Conservation (phyloP, 768 basidiomycete species). For the Lepiota subincarnata region DNA sequence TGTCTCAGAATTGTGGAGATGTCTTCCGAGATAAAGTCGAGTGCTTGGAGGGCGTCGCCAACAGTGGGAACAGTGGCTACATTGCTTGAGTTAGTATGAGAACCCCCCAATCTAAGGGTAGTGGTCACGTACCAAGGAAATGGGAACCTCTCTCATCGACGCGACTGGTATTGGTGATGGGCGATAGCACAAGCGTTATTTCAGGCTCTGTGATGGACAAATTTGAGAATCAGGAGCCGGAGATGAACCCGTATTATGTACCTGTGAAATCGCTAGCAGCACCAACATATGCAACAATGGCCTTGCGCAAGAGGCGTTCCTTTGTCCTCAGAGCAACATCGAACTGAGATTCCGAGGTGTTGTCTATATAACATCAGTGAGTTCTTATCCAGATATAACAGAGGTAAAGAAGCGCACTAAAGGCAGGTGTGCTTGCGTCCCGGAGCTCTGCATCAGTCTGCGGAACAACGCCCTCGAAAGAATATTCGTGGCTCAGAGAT, state of each 20-base stretch:
- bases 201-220: constrained; percentile 52
- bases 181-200: constrained; percentile 67
- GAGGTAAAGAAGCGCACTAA: constrained; percentile 37
- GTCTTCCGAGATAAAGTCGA: constrained; percentile 58
- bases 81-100: neutral
- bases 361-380: constrained; percentile 32
- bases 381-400: neutral
- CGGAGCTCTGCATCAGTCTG: constrained; percentile 63
- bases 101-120: neutral
- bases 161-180: constrained; percentile 53
- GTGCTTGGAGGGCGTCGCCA: constrained; percentile 66
- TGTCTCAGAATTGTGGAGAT: constrained; percentile 60
- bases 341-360: constrained; percentile 53
- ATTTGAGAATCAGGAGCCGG: neutral
- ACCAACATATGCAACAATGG: constrained; percentile 64
- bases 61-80: constrained; percentile 73
- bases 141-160: constrained; percentile 55
- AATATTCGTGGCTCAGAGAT: constrained; percentile 57
- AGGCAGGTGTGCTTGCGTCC: constrained; percentile 48
- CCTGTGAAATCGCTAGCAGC: constrained; percentile 70
- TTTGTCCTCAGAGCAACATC: constrained; percentile 51
- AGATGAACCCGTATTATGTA: constrained; percentile 19
- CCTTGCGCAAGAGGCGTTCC: constrained; percentile 56
- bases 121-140: constrained; percentile 46
- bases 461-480: constrained; percentile 54